phyloP scores from a whole-genome alignment of 106 monocot genomes.

The Ottelia alismoides region DNA sequence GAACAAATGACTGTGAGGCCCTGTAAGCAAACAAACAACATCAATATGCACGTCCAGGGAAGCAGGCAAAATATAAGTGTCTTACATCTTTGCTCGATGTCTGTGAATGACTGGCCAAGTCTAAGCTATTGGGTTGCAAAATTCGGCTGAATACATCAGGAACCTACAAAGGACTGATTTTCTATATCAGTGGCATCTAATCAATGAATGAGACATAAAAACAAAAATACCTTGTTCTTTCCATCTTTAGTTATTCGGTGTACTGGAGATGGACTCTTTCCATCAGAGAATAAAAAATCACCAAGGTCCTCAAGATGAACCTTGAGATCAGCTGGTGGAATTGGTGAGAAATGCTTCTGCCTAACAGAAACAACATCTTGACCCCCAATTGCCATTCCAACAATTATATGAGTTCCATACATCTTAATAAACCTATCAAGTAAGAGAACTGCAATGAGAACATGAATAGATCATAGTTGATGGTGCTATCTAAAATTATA shows the following conservation, averaged over 20 bases:
- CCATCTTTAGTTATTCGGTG: slow-evolving; percentile 54
- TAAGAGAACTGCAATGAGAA: too few species aligned
- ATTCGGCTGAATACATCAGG: slow-evolving; percentile 76
- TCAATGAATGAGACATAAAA: background rate
- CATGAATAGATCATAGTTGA: too few species aligned
- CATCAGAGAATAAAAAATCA: slow-evolving; percentile 80
- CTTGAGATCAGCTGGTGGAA: slow-evolving; percentile 61
- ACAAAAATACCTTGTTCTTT: slow-evolving; percentile 47
- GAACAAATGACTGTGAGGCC: slow-evolving; percentile 78
- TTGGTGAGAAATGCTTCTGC: slow-evolving; percentile 55
- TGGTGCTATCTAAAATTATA: too few species aligned
- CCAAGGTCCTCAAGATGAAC: slow-evolving; percentile 82
- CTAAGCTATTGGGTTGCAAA: slow-evolving; percentile 62
- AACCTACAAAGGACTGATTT: slow-evolving; percentile 22
- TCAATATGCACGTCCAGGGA: too few species aligned
- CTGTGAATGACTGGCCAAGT: slow-evolving; percentile 51
- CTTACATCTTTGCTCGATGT: slow-evolving; percentile 88
- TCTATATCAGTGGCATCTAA: slow-evolving; percentile 3
- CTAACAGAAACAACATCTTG: slow-evolving; percentile 73
- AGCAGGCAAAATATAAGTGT: too few species aligned
- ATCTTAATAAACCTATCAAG: slow-evolving; percentile 67
- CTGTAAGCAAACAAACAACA: slow-evolving; percentile 22
- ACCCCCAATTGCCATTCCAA: slow-evolving; percentile 66
- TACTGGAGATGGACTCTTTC: slow-evolving; percentile 51
- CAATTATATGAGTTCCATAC: slow-evolving; percentile 90